Percentiles rank a stretch among this genome's conserved stretches.
phyloP scores from a whole-genome alignment of 2,329 filamentous ascomycete genomes.

The Rosellinia necatrix region DNA sequence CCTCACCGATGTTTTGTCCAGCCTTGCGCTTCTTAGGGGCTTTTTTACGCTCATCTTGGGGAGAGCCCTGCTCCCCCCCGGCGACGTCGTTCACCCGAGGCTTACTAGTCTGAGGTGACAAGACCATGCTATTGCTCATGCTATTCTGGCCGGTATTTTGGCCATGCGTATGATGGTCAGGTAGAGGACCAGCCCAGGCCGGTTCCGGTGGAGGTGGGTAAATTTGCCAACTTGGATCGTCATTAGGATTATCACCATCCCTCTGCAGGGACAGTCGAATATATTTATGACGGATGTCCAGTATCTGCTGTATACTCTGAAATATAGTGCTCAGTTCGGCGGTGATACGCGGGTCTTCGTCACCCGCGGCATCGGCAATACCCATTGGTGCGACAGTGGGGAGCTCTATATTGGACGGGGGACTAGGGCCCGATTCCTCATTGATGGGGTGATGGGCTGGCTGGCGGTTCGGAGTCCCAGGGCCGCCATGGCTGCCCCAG shows the following conservation, averaged over 20 bases:
- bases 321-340: slow-evolving; percentile 86
- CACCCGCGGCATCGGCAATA: slow-evolving; percentile 67
- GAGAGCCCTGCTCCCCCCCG: slow-evolving; percentile 38
- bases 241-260: slow-evolving; percentile 83
- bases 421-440: slow-evolving; percentile 20
- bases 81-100: slow-evolving; percentile 31
- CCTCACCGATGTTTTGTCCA: slow-evolving; percentile 87
- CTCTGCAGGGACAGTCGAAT: slow-evolving; percentile 83
- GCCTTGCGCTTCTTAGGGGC: slow-evolving; percentile 74
- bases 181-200: slow-evolving; percentile 71
- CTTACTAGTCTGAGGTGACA: slow-evolving; percentile 41
- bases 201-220: slow-evolving; percentile 92
- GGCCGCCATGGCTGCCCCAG: slow-evolving; percentile 31
- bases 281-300: slow-evolving; percentile 88
- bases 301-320: slow-evolving; percentile 84
- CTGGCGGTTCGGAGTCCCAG: slow-evolving; percentile 22
- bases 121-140: slow-evolving; percentile 51
- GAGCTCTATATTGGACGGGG: slow-evolving; percentile 46
- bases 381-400: slow-evolving; percentile 65
- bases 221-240: slow-evolving; percentile 80
- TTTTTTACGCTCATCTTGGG: slow-evolving; percentile 46
- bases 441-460: slow-evolving; percentile 18
- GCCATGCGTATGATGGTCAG: slow-evolving; percentile 44
- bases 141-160: slow-evolving; percentile 49
- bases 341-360: slow-evolving; percentile 78